These are phyloP conservation scores for Candida ponderosae DNA, from an alignment of 805 yeast genomes.

Conservation along the genomic window DNA sequence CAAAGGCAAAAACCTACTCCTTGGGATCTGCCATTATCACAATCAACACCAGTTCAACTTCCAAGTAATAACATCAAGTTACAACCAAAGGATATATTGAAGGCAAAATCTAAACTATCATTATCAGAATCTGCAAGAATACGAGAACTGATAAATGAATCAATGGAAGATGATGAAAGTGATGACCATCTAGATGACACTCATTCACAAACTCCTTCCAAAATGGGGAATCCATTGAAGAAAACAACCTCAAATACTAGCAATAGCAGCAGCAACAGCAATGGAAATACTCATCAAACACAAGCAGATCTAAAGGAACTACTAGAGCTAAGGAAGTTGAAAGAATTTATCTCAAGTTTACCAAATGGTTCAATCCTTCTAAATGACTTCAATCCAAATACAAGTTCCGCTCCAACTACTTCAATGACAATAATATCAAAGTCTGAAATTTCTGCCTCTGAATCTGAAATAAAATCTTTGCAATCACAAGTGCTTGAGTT, in stretches of 20 bases:
- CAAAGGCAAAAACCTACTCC: too few relatives aligned
- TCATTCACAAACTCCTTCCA: neutral
- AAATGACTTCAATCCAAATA: neutral
- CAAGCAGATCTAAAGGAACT: constrained; percentile 4
- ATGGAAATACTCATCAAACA: too few relatives aligned
- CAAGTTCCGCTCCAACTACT: neutral
- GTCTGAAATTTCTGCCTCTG: neutral
- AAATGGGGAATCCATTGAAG: neutral
- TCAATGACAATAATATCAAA: neutral
- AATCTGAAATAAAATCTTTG: neutral
- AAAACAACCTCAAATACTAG: too few relatives aligned
- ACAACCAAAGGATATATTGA: constrained; percentile 19
- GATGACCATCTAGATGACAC: constrained; percentile 3
- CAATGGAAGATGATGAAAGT: constrained; percentile 1
- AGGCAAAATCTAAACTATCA: constrained; percentile 15
- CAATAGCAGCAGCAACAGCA: neutral
- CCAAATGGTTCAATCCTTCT: constrained; percentile 7
- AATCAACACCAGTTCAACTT: constrained; percentile 17
- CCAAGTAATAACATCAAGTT: neutral
- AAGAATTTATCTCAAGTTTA: constrained; percentile 5
- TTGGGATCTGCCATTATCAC: constrained; percentile 11
- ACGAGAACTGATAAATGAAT: neutral
- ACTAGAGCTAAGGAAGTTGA: constrained; percentile 14
- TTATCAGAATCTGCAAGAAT: constrained; percentile 10
- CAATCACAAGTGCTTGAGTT: neutral